A percentile compares a stretch with the other conserved stretches of the same genome.
Evolutionary conservation across 208 protist species (phyloP).

Genomic region (Trypanosoma brucei): DNA sequence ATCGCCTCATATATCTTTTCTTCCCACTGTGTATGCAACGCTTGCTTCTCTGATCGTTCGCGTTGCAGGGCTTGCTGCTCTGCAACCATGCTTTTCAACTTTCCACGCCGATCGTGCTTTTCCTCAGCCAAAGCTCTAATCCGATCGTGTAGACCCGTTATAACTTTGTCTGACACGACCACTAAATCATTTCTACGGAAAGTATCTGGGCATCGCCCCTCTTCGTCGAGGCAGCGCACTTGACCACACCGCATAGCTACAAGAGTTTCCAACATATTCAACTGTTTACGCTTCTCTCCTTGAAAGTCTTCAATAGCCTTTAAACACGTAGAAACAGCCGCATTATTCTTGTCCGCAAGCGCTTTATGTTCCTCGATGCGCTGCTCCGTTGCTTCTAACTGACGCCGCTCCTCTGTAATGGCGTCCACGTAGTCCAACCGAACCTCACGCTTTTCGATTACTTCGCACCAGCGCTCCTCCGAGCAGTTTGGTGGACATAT

Average conservation of each 20-base stretch:
- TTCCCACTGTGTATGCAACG: slow-evolving; percentile 76
- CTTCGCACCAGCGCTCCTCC: slow-evolving; percentile 70
- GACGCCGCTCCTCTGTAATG: slow-evolving; percentile 43
- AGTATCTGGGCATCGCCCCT: slow-evolving; percentile 39
- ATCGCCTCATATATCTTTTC: slow-evolving; percentile 90
- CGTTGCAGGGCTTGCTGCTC: slow-evolving; percentile 69
- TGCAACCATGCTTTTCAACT: slow-evolving; percentile 43
- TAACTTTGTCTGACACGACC: slow-evolving; percentile 68
- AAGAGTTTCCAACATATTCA: slow-evolving; percentile 94
- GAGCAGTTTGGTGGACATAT: slow-evolving; percentile 88
- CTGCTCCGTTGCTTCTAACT: slow-evolving; percentile 30
- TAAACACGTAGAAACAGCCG: slow-evolving; percentile 43
- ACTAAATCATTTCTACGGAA: slow-evolving; percentile 53
- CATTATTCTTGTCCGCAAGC: slow-evolving; percentile 69
- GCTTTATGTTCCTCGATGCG: slow-evolving; percentile 40
- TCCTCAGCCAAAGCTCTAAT: slow-evolving; percentile 77
- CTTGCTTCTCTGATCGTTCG: slow-evolving; percentile 62
- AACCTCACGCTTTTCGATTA: slow-evolving; percentile 86
- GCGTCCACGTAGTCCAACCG: slow-evolving; percentile 90
- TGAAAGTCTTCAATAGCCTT: slow-evolving; percentile 88
- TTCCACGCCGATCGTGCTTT: slow-evolving; percentile 53
- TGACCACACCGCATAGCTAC: slow-evolving; percentile 85
- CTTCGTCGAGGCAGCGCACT: slow-evolving; percentile 59
- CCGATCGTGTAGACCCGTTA: slow-evolving; percentile 59
- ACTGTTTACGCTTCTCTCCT: slow-evolving; percentile 90